These are phyloP conservation scores for Cupressus sempervirens DNA, from an alignment of 75 land plant genomes.

Conservation along the genomic window DNA sequence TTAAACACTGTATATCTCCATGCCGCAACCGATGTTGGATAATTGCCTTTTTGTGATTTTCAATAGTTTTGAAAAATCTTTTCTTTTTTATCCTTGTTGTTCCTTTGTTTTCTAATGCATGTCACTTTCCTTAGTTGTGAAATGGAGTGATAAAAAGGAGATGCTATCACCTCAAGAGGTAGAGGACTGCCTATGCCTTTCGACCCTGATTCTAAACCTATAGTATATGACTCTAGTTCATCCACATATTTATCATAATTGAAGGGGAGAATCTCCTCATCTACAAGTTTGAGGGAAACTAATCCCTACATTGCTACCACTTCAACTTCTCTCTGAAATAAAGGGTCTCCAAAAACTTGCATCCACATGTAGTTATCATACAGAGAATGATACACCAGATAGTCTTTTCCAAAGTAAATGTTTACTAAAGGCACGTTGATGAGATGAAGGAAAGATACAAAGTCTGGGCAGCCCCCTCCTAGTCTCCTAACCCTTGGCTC, in stretches of 20 bases:
- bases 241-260: slow-evolving; percentile 60
- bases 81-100: too few species aligned
- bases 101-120: too few species aligned
- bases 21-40: too few species aligned
- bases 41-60: too few species aligned
- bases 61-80: too few species aligned
- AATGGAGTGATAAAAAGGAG: neutral
- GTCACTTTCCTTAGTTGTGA: too few species aligned
- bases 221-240: slow-evolving; percentile 41
- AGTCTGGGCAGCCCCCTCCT: slow-evolving; percentile 82
- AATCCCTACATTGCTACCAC: slow-evolving; percentile 74
- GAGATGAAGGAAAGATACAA: slow-evolving; percentile 76
- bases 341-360: slow-evolving; percentile 73
- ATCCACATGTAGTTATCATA: slow-evolving; percentile 83
- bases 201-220: neutral
- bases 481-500: slow-evolving; percentile 31
- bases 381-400: slow-evolving; percentile 79
- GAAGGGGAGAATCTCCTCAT: slow-evolving; percentile 64
- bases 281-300: slow-evolving; percentile 62
- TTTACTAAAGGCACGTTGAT: slow-evolving; percentile 68
- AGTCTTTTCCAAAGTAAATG: slow-evolving; percentile 57
- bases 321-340: slow-evolving; percentile 74
- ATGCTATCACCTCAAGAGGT: neutral
- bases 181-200: neutral
- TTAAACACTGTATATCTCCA: too few species aligned